phyloP scores from a whole-genome alignment of 345 rosid genomes.

The Moricandia arvensis region DNA sequence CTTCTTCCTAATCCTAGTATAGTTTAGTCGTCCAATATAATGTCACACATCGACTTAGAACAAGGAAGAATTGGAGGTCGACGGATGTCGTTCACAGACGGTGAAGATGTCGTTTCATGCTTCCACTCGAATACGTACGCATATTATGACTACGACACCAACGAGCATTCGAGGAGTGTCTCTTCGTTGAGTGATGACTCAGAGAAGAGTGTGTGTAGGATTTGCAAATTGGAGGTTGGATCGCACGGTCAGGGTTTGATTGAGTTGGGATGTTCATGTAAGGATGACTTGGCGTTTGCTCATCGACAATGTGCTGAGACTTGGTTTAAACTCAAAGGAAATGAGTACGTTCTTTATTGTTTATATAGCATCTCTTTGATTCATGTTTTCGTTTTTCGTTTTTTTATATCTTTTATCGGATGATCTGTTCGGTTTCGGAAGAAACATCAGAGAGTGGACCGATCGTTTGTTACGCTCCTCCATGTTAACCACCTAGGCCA shows the following conservation, averaged over 20 bases:
- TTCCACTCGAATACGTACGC: conserved; percentile 58
- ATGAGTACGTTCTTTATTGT: conserved; percentile 54
- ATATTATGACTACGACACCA: conserved; percentile 54
- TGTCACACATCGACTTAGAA: conserved; percentile 54
- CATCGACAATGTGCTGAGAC: conserved; percentile 85
- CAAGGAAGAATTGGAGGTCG: conserved; percentile 45
- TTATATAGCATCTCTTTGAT: background rate
- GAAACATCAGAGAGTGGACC: no score
- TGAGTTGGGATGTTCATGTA: conserved; percentile 84
- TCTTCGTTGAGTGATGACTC: conserved; percentile 57
- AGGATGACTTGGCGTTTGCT: conserved; percentile 77
- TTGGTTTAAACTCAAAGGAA: conserved; percentile 88
- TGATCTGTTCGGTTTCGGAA: no score
- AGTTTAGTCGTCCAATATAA: conserved; percentile 17
- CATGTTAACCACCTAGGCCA: no score
- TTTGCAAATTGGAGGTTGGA: conserved; percentile 75
- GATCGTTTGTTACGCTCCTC: no score
- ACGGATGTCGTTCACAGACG: conserved; percentile 58
- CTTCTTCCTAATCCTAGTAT: background rate
- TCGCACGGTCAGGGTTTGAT: conserved; percentile 55
- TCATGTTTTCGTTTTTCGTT: no score
- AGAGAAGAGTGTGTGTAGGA: conserved; percentile 61
- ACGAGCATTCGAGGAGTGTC: conserved; percentile 47
- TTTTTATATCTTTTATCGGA: no score
- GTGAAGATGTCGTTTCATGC: conserved; percentile 59